Conservation (phyloP, 129 eudicot species). For the Arctium minus region DNA sequence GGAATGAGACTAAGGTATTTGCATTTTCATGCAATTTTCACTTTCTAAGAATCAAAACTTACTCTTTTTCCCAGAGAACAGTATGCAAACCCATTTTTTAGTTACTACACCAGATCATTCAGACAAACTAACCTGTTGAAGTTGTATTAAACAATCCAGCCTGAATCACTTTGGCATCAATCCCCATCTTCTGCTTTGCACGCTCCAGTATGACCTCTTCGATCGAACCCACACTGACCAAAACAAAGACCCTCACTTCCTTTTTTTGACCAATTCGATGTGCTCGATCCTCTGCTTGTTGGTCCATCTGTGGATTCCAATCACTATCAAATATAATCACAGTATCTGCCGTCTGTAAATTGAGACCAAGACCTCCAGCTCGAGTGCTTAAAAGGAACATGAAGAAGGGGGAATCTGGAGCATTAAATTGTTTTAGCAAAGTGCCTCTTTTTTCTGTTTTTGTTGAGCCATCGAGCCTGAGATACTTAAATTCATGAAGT, state of each 20-base stretch:
- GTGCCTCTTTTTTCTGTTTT: slow-evolving; percentile 85
- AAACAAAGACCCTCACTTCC: slow-evolving; percentile 92
- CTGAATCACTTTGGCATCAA: slow-evolving; percentile 98
- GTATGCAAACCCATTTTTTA: background rate
- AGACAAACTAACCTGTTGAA: slow-evolving; percentile 70
- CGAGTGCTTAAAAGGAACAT: slow-evolving; percentile 92
- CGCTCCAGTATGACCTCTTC: slow-evolving; percentile 97
- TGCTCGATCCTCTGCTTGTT: slow-evolving; percentile 97
- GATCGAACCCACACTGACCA: slow-evolving; percentile 90
- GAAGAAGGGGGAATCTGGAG: slow-evolving; percentile 87
- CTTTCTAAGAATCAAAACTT: background rate
- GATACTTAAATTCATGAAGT: slow-evolving; percentile 68
- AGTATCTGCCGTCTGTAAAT: slow-evolving; percentile 96
- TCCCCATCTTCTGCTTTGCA: slow-evolving; percentile 98
- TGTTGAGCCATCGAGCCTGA: slow-evolving; percentile 93
- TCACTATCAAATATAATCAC: slow-evolving; percentile 97
- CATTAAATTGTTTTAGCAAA: slow-evolving; percentile 69
- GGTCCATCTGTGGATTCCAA: slow-evolving; percentile 99
- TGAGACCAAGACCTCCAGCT: slow-evolving; percentile 97
- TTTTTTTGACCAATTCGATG: slow-evolving; percentile 97
- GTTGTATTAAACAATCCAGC: slow-evolving; percentile 97
- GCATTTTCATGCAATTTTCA: background rate
- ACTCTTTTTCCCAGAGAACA: background rate
- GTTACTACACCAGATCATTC: background rate
- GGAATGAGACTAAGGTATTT: background rate